phyloP scores from a whole-genome alignment of 768 basidiomycete genomes.

The Rhodocollybia butyracea region DNA sequence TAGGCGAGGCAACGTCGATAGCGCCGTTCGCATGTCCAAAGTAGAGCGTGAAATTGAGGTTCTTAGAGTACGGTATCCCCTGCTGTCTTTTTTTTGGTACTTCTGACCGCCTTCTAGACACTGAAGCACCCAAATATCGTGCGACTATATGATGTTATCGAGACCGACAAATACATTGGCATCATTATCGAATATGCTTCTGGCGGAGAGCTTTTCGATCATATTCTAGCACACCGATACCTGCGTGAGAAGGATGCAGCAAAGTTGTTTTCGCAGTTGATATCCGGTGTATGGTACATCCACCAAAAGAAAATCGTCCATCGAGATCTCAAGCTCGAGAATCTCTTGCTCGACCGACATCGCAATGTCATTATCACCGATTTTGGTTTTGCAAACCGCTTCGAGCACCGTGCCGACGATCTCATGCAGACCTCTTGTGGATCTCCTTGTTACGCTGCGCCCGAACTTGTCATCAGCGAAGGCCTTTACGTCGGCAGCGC shows the following conservation, averaged over 20 bases:
- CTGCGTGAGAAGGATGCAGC: conserved; percentile 92
- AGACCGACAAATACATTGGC: conserved; percentile 99
- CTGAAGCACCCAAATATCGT: conserved; percentile 99
- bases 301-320: conserved; percentile 99
- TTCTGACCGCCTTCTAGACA: conserved; percentile 43
- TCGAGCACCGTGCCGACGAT: conserved; percentile 89
- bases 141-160: conserved; percentile 95
- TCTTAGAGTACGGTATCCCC: conserved; percentile 64
- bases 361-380: conserved; percentile 99
- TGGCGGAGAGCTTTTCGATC: conserved; percentile 97
- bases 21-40: conserved; percentile 82
- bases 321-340: conserved; percentile 98
- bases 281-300: conserved; percentile 98
- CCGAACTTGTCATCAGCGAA: conserved; percentile 96
- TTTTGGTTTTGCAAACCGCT: conserved; percentile 98
- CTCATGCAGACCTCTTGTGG: conserved; percentile 99
- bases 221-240: conserved; percentile 96
- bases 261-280: conserved; percentile 95
- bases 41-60: conserved; percentile 98
- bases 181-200: conserved; percentile 99
- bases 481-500: conserved; percentile 96
- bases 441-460: conserved; percentile 96
- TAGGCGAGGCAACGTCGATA: conserved; percentile 88
- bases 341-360: conserved; percentile 93
- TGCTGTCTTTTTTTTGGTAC: background rate